Conservation (phyloP, 257 asterid genomes). For the Rehmannia glutinosa region DNA sequence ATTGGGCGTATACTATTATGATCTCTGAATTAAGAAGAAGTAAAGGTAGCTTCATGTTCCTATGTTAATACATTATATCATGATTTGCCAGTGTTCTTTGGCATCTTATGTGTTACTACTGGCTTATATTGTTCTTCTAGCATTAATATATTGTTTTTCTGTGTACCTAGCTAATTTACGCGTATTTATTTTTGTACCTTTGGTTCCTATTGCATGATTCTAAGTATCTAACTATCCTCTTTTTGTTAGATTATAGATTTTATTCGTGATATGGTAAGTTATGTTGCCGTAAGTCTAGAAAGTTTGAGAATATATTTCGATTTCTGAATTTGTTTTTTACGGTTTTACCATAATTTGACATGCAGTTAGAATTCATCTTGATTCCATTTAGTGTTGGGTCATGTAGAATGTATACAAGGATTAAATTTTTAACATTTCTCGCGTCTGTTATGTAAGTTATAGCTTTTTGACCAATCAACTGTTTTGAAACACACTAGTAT, state of each 20-base stretch:
- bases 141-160: background rate
- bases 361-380: no score
- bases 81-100: slow-evolving; percentile 14
- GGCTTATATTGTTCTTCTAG: slow-evolving; percentile 1
- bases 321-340: no score
- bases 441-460: background rate
- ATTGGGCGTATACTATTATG: slow-evolving; percentile 83
- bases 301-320: background rate
- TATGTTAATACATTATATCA: slow-evolving; percentile 27
- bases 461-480: background rate
- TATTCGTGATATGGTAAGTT: background rate
- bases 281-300: background rate
- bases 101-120: slow-evolving; percentile 9
- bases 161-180: background rate
- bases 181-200: background rate
- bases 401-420: no score
- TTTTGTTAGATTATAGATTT: background rate
- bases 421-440: no score
- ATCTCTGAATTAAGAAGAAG: slow-evolving; percentile 89
- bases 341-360: no score
- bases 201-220: slow-evolving; percentile 3
- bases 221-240: background rate
- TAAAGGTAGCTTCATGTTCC: slow-evolving; percentile 86
- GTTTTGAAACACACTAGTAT: background rate
- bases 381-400: no score